Evolutionary conservation across 805 yeast genomes (phyloP).

Genomic region (Starmerella stellata): DNA sequence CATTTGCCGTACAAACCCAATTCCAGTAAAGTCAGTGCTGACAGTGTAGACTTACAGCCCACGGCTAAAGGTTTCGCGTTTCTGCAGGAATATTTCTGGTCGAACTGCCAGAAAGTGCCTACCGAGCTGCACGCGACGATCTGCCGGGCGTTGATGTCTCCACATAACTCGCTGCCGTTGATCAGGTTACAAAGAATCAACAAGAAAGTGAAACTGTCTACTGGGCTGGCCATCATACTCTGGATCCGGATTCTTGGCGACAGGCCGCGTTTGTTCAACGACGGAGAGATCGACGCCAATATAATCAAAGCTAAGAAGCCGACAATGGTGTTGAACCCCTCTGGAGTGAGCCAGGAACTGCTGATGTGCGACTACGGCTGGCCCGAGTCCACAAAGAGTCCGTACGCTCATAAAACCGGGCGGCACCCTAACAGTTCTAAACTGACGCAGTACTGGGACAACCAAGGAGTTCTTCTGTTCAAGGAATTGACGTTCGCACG

Average conservation of each 20-base stretch:
- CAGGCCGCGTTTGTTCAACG: slow-evolving; percentile 46
- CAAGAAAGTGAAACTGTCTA: slow-evolving; percentile 42
- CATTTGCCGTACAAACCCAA: slow-evolving; percentile 6
- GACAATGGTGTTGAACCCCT: slow-evolving; percentile 25
- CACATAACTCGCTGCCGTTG: slow-evolving; percentile 53
- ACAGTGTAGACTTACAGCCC: slow-evolving; percentile 38
- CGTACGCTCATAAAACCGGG: background rate
- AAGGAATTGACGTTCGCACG: slow-evolving; percentile 25
- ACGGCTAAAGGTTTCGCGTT: slow-evolving; percentile 79
- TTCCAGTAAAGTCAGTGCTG: background rate
- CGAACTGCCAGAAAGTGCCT: slow-evolving; percentile 32
- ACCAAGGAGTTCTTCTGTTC: slow-evolving; percentile 49
- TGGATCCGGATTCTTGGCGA: slow-evolving; percentile 48
- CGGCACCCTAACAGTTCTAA: slow-evolving; percentile 71
- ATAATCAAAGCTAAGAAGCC: slow-evolving; percentile 26
- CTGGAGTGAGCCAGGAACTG: slow-evolving; percentile 17
- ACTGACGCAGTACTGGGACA: slow-evolving; percentile 58
- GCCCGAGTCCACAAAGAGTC: background rate
- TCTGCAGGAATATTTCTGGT: slow-evolving; percentile 40
- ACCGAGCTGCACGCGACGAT: slow-evolving; percentile 22
- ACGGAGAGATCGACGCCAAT: background rate
- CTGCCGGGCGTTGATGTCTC: slow-evolving; percentile 30
- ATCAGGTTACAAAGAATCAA: slow-evolving; percentile 49
- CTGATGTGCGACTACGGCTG: background rate
- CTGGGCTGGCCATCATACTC: slow-evolving; percentile 42